Percentiles rank a stretch among this genome's conserved stretches.
These are phyloP conservation scores for Ceratocystis diversiconidia DNA, from an alignment of 2,329 filamentous ascomycete species.

Conservation along the genomic window DNA sequence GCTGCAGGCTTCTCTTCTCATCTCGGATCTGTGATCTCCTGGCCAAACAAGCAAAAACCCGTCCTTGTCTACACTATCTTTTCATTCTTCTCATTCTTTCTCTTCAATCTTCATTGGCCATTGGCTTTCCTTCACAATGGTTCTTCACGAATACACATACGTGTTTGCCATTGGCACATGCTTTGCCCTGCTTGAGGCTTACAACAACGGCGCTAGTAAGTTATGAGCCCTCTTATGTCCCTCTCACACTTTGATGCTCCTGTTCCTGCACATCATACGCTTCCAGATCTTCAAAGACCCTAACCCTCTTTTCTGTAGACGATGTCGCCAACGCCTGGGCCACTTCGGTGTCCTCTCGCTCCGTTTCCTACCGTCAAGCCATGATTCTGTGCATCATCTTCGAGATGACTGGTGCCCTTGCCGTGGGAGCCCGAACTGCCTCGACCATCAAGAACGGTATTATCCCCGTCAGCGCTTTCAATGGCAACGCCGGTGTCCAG, in stretches of 20 bases:
- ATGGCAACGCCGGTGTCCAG: constrained; percentile 48
- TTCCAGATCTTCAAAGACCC: constrained; percentile 8
- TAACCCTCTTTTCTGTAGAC: constrained; percentile 32
- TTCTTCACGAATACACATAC: constrained; percentile 50
- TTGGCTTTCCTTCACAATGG: constrained; percentile 30
- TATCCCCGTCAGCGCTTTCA: constrained; percentile 46
- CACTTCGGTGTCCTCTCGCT: constrained; percentile 67
- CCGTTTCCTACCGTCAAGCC: constrained; percentile 54
- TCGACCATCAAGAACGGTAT: constrained; percentile 71
- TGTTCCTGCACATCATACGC: background rate
- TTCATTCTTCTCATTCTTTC: background rate
- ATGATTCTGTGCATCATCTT: constrained; percentile 53
- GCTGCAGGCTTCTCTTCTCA: background rate
- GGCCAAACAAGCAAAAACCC: background rate
- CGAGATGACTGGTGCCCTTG: constrained; percentile 52
- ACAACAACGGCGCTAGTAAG: constrained; percentile 66
- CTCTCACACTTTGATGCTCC: background rate
- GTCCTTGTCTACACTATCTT: background rate
- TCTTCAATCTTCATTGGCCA: background rate
- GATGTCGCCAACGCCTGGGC: constrained; percentile 79
- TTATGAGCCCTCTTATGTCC: constrained; percentile 20
- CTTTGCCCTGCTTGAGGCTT: constrained; percentile 63
- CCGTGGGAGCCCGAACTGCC: constrained; percentile 54
- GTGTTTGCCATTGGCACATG: constrained; percentile 62
- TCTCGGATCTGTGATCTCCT: too few relatives aligned